Evolutionary conservation across 192 early-diverging fungal genomes (phyloP).

Genomic region (Tieghemiomyces parasiticus): DNA sequence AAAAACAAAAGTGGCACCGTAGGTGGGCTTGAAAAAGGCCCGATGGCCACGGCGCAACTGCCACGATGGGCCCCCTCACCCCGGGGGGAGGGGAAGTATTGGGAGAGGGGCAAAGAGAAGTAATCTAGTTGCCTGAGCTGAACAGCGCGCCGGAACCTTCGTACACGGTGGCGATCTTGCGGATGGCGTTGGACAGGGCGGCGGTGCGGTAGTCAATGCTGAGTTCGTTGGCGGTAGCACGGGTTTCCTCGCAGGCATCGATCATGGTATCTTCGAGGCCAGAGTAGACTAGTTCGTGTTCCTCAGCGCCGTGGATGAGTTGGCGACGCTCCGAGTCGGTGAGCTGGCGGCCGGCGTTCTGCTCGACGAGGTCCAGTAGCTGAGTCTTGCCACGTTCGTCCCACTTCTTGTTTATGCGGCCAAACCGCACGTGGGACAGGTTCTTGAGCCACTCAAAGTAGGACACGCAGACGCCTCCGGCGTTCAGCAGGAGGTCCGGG

Average conservation of each 20-base stretch:
- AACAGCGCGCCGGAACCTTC: conserved; percentile 66
- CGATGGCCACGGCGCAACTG: too few relatives aligned
- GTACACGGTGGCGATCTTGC: conserved; percentile 62
- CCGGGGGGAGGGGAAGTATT: too few relatives aligned
- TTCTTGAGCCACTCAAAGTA: conserved; percentile 80
- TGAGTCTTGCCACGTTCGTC: conserved; percentile 59
- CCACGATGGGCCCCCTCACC: too few relatives aligned
- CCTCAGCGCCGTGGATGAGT: conserved; percentile 68
- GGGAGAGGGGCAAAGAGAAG: too few relatives aligned
- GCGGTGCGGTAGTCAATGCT: conserved; percentile 64
- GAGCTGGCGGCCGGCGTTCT: conserved; percentile 55
- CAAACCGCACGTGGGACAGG: conserved; percentile 68
- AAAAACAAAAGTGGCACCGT: too few relatives aligned
- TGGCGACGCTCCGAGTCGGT: conserved; percentile 56
- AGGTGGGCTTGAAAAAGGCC: too few relatives aligned
- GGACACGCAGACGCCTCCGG: conserved; percentile 73
- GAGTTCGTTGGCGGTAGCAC: conserved; percentile 44
- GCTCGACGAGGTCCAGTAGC: conserved; percentile 52
- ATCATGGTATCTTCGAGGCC: conserved; percentile 82
- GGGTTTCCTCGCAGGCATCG: conserved; percentile 56
- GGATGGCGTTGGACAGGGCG: conserved; percentile 61
- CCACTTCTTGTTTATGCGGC: conserved; percentile 74
- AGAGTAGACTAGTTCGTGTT: conserved; percentile 71
- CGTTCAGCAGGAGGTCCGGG: conserved; percentile 64
- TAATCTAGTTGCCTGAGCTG: conserved; percentile 23